Evolutionary conservation across 2,329 filamentous ascomycete genomes (phyloP), one percentile per base, ranked within the genome.

Genomic region (Botryotinia convoluta): DNA sequence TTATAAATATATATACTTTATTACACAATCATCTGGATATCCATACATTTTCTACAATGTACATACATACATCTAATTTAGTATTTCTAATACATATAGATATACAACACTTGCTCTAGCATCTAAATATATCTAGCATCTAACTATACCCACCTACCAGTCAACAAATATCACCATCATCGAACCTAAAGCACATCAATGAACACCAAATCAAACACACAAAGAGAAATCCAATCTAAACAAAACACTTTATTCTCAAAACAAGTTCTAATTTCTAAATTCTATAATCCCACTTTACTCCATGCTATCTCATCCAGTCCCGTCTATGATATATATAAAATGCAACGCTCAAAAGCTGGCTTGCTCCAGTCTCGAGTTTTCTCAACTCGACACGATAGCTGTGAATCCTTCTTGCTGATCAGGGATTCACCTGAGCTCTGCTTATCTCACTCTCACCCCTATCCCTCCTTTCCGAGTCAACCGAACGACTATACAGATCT

Each of bases 401-500:
- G 4, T 29, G 7, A 68, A 54, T 68, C 18, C 35, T 69, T 57
- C 35, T 22, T 44, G 26, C 61, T n/a, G 4, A 57, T 10, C 26
- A 57, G n/a, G 10, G 20, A n/a, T 32, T n/a, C 37, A 22, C 16
- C 37, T 32, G n/a, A 57, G n/a, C n/a, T 32, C 14, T 16, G n/a
- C 48, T 69, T 32, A 57, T 69, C 35, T 57, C 48, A 57, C 60
- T 32, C 18, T 64, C 37, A 7, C 62, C 29, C 48, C 48, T 68
- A n/a, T 35, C 48, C 48, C 48, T 57, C 18, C 48, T 69, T 57
- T 32, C 48, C 26, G n/a, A 57, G 22, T 39, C n/a, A 69, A 57
- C 48, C 35, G 48, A 69, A 51, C 37, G 37, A 54, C 48, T 57
- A 37, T 22, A 35, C 70, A 22, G 44, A 45, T 72, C 62, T 59